Evolutionary conservation across 495 filamentous ascomycete species (phyloP), one percentile per base, ranked within the genome.

Genomic region (Lasiosphaeris hirsuta): DNA sequence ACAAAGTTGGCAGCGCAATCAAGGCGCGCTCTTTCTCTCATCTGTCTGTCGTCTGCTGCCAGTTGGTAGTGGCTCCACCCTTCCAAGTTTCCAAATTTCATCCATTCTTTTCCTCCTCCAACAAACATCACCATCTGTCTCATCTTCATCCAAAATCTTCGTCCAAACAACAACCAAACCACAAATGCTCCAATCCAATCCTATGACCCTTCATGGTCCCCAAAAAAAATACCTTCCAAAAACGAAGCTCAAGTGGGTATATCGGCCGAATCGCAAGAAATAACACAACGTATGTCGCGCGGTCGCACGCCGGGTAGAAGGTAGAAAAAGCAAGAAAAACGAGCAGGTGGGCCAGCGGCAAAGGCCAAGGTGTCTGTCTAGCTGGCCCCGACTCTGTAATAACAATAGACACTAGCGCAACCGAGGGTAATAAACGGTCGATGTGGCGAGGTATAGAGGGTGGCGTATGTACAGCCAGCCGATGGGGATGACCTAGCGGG

Each of bases 401-500:
- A 63, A 43, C 51, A 63, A 63, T 63, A 63, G 51, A 63, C 61
- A 63, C 61, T 63, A 63, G 44, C 45, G 36, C 56, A 42, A 54
- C 57, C 37, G 52, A 30, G 47, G 34, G 43, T 18, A 36, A 13
- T 56, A 54, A 49, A 54, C 40, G 49, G 58, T 62, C 47, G 54
- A 51, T 51, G 39, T 52, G 43, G 48, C 42, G 14, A 19, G 46
- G 38, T 47, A 59, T 30, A 30, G 23, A 34, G 10, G 42, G 51
- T 34, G 46, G 53, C 15, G 58, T 51, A 55, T 49, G n/a, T 35
- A 49, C 23, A 37, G 4, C 23, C 46, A 30, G 46, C 46, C 46
- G 46, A 34, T 33, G 46, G 46, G 46, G 9, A 8, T 11, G 13
- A 23, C 13, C 45, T 15, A 34, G 23, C 15, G 17, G 13, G 11